Conservation (phyloP, 345 rosid species). For the Stellera chamaejasme region DNA sequence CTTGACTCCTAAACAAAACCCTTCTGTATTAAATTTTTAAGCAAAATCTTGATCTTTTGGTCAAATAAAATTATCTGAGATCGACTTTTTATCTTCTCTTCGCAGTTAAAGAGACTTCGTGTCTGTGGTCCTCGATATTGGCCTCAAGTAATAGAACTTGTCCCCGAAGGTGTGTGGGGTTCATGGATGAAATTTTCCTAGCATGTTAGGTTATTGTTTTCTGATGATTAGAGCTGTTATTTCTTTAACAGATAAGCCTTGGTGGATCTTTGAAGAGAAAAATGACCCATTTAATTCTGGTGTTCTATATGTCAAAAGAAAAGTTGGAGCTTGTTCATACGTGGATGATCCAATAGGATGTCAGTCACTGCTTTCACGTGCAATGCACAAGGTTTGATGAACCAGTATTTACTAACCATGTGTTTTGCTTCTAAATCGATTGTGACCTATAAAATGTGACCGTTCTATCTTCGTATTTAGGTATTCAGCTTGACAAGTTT, state of each 20-base stretch:
- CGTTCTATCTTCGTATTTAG: constrained; percentile 29
- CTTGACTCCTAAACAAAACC: background rate
- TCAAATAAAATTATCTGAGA: background rate
- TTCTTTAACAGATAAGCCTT: constrained; percentile 50
- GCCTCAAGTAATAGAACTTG: constrained; percentile 83
- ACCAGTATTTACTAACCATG: background rate
- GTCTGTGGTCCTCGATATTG: constrained; percentile 99
- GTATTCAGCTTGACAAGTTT: constrained; percentile 68
- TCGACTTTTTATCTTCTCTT: constrained; percentile 14
- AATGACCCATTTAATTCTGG: constrained; percentile 80
- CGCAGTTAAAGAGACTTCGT: constrained; percentile 66
- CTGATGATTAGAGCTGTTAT: constrained; percentile 2
- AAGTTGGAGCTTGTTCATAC: constrained; percentile 95
- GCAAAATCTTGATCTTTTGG: background rate
- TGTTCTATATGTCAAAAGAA: constrained; percentile 79
- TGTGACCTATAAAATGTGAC: constrained; percentile 5
- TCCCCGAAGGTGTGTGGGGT: constrained; percentile 59
- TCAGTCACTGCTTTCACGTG: constrained; percentile 85
- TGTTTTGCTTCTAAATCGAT: constrained; percentile 5
- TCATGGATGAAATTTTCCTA: constrained; percentile 14
- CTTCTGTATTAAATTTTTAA: no score
- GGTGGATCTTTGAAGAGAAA: constrained; percentile 79
- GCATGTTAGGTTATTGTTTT: constrained; percentile 8
- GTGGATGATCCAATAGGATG: constrained; percentile 94
- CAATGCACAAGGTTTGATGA: constrained; percentile 87